Conservation (phyloP, 2,329 filamentous ascomycete genomes). For the Epichloe typhina region DNA sequence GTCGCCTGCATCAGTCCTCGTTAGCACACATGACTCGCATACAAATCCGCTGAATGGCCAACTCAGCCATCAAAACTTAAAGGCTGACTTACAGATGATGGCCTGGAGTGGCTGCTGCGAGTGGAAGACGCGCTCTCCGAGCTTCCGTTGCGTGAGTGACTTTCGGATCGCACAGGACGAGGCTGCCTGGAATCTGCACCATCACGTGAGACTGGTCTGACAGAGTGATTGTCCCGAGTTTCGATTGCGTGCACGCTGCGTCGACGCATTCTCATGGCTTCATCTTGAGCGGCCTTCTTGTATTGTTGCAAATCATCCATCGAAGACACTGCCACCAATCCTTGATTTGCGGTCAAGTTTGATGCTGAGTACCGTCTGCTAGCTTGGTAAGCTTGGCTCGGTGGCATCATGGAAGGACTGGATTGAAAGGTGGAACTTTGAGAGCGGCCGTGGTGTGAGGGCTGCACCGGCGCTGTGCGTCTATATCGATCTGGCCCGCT, state of each 20-base stretch:
- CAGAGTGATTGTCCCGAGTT: conserved; percentile 11
- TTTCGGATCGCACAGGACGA: conserved; percentile 20
- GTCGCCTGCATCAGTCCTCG: conserved; percentile 37
- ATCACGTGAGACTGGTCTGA: conserved; percentile 11
- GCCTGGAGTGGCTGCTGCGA: conserved; percentile 45
- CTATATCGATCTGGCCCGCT: conserved; percentile 66
- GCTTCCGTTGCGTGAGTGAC: conserved; percentile 39
- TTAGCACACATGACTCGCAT: conserved; percentile 31
- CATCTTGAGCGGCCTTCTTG: conserved; percentile 45
- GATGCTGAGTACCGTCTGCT: conserved; percentile 21
- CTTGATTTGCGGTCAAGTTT: conserved; percentile 35
- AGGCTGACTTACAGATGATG: conserved; percentile 48
- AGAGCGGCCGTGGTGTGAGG: conserved; percentile 22
- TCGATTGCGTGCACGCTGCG: conserved; percentile 65
- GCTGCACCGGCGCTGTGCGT: conserved; percentile 39
- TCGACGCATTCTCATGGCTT: conserved; percentile 64
- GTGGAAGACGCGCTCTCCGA: conserved; percentile 51
- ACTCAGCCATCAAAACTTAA: neutral
- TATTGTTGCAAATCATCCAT: conserved; percentile 59
- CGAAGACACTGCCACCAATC: conserved; percentile 28
- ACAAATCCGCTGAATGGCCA: conserved; percentile 29
- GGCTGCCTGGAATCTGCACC: conserved; percentile 20
- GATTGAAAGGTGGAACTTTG: conserved; percentile 21
- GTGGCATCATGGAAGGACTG: conserved; percentile 18
- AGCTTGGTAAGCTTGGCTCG: conserved; percentile 7